Percentiles rank a stretch among this genome's conserved stretches.
phyloP scores from a whole-genome alignment of 2,329 filamentous ascomycete species.

The Paecilomyces dactylethromorphus region DNA sequence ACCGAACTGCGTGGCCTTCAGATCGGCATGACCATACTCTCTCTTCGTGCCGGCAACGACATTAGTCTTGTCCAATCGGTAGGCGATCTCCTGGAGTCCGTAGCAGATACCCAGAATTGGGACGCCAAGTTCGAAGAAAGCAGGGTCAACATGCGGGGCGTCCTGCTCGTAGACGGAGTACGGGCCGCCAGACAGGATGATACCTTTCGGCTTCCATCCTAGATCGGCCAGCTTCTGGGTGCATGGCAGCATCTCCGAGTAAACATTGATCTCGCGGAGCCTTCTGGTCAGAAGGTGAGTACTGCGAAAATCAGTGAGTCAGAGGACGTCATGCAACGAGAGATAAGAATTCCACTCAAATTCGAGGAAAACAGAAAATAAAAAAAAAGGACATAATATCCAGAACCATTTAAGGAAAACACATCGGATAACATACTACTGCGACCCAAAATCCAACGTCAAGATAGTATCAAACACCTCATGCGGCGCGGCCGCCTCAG shows the following conservation, averaged over 20 bases:
- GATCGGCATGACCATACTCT: slow-evolving; percentile 65
- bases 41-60: slow-evolving; percentile 61
- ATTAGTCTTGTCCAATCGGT: slow-evolving; percentile 57
- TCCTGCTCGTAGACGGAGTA: slow-evolving; percentile 76
- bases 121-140: slow-evolving; percentile 68
- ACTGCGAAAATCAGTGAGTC: slow-evolving; percentile 2
- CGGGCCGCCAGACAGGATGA: slow-evolving; percentile 68
- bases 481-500: not conserved
- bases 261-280: slow-evolving; percentile 72
- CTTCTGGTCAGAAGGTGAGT: slow-evolving; percentile 69
- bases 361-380: not conserved
- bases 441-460: not conserved
- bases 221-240: slow-evolving; percentile 75
- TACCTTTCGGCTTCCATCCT: slow-evolving; percentile 71
- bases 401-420: not conserved
- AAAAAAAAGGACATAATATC: not conserved
- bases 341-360: not conserved
- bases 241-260: slow-evolving; percentile 81
- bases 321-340: not conserved
- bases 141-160: slow-evolving; percentile 73
- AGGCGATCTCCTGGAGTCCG: slow-evolving; percentile 65
- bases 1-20: slow-evolving; percentile 29
- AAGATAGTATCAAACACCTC: not conserved
- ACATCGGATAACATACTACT: not conserved
- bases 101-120: slow-evolving; percentile 56